Percentiles rank a stretch among this genome's conserved stretches.
Conservation (phyloP, 2,329 filamentous ascomycete species). For the Neofusicoccum laricinum region DNA sequence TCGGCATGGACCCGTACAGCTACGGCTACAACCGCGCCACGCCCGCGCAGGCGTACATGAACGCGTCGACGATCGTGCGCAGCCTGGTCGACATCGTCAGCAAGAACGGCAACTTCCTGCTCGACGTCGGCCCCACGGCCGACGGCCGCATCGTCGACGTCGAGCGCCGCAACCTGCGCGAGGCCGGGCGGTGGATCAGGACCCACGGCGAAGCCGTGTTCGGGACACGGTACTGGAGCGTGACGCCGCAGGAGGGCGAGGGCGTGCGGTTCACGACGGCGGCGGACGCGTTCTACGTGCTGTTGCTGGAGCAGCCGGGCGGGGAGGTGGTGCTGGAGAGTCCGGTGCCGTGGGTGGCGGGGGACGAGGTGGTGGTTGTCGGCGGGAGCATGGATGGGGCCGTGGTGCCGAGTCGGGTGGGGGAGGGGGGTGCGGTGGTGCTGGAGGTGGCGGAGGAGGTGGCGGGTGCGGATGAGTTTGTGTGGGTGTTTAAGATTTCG, state of each 20-base stretch:
- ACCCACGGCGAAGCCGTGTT: conserved; percentile 55
- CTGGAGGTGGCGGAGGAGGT: conserved; percentile 15
- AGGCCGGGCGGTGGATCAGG: conserved; percentile 55
- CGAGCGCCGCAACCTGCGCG: conserved; percentile 48
- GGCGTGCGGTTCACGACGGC: conserved; percentile 46
- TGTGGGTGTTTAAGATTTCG: conserved; percentile 21
- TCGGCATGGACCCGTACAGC: conserved; percentile 58
- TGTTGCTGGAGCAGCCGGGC: not conserved
- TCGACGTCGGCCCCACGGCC: conserved; percentile 55
- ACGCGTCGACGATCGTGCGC: conserved; percentile 47
- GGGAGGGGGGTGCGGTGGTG: conserved; percentile 8
- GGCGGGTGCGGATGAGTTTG: conserved; percentile 16
- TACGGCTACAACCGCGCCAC: conserved; percentile 61
- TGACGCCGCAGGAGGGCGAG: conserved; percentile 44
- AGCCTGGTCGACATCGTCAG: conserved; percentile 52
- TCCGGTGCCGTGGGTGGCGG: conserved; percentile 46
- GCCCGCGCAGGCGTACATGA: conserved; percentile 50
- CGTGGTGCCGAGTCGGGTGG: conserved; percentile 15
- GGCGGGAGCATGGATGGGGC: conserved; percentile 27
- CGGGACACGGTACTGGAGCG: conserved; percentile 56
- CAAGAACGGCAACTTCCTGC: conserved; percentile 57
- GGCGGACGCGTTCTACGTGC: not conserved
- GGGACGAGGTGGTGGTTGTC: conserved; percentile 48
- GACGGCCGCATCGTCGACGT: conserved; percentile 53
- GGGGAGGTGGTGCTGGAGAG: conserved; percentile 37